Percentiles rank a stretch among this genome's conserved stretches.
These are phyloP conservation scores for Solanum tarijense DNA, from an alignment of 257 asterid genomes.

Conservation along the genomic window DNA sequence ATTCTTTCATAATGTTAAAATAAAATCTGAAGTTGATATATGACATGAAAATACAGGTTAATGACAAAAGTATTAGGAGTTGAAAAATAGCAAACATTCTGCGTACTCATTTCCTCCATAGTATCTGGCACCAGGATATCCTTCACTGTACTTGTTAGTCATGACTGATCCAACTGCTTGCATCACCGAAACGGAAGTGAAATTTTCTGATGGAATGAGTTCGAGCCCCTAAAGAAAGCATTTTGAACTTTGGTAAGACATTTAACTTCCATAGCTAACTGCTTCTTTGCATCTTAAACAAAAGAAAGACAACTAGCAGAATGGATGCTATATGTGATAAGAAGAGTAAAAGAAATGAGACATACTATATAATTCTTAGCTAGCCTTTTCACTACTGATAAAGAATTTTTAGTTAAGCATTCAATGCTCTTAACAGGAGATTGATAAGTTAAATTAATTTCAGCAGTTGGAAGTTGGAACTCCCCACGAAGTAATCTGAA, in stretches of 20 bases:
- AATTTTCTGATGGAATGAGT: slow-evolving; percentile 89
- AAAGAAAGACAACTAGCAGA: not conserved
- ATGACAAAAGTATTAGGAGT: not conserved
- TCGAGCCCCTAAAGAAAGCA: slow-evolving; percentile 55
- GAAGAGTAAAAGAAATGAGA: not conserved
- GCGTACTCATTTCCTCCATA: slow-evolving; percentile 95
- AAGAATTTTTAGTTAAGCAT: not conserved
- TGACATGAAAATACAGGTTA: not conserved
- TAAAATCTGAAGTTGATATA: not conserved
- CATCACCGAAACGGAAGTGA: slow-evolving; percentile 85
- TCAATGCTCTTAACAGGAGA: not conserved
- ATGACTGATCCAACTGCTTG: slow-evolving; percentile 97
- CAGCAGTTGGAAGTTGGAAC: not conserved
- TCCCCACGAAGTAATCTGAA: not conserved
- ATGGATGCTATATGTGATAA: not conserved
- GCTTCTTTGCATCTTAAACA: not conserved
- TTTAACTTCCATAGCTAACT: not conserved
- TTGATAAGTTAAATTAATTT: not conserved
- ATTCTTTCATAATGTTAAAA: not conserved
- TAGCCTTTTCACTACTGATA: not conserved
- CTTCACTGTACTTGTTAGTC: slow-evolving; percentile 95
- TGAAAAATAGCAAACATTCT: not conserved
- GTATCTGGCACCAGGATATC: slow-evolving; percentile 97
- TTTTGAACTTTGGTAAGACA: not conserved
- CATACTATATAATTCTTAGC: not conserved